Conservation (phyloP, 495 filamentous ascomycete genomes). For the Talaromyces trachyspermus region DNA sequence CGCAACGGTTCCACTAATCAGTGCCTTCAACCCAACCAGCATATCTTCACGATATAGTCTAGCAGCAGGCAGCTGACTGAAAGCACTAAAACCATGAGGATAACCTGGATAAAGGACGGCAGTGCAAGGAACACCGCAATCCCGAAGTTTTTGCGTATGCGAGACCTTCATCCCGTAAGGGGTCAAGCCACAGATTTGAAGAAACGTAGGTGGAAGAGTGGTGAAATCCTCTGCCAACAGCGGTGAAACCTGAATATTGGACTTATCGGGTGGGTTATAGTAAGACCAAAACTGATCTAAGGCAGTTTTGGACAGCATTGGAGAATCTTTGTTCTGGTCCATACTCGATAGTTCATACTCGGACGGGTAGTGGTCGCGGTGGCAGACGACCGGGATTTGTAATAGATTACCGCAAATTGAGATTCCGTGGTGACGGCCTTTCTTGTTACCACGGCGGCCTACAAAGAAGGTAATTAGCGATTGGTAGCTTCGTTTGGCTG, state of each 20-base stretch:
- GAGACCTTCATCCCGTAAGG: slow-evolving; percentile 46
- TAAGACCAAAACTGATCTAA: slow-evolving; percentile 4
- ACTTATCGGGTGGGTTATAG: background rate
- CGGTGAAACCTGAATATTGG: slow-evolving; percentile 1
- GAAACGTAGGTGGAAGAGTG: slow-evolving; percentile 35
- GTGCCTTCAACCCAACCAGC: background rate
- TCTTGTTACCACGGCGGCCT: slow-evolving; percentile 4
- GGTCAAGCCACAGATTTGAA: slow-evolving; percentile 44
- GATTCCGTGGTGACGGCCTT: background rate
- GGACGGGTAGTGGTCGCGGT: slow-evolving; percentile 1
- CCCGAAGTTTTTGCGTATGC: slow-evolving; percentile 37
- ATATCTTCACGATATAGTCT: slow-evolving; percentile 3
- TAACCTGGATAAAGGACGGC: slow-evolving; percentile 1
- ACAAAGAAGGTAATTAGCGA: background rate
- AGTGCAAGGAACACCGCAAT: slow-evolving; percentile 1
- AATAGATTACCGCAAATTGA: background rate
- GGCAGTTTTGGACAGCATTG: background rate
- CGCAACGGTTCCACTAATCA: slow-evolving; percentile 1
- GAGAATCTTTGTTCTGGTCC: slow-evolving; percentile 2
- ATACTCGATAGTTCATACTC: slow-evolving; percentile 3
- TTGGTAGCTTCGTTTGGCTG: background rate
- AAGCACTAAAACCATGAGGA: slow-evolving; percentile 2
- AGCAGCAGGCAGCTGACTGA: background rate
- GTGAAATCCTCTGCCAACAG: slow-evolving; percentile 35
- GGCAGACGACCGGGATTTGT: slow-evolving; percentile 4